These are phyloP conservation scores for Colletotrichum sojae DNA, from an alignment of 2,329 filamentous ascomycete species.

Conservation along the genomic window DNA sequence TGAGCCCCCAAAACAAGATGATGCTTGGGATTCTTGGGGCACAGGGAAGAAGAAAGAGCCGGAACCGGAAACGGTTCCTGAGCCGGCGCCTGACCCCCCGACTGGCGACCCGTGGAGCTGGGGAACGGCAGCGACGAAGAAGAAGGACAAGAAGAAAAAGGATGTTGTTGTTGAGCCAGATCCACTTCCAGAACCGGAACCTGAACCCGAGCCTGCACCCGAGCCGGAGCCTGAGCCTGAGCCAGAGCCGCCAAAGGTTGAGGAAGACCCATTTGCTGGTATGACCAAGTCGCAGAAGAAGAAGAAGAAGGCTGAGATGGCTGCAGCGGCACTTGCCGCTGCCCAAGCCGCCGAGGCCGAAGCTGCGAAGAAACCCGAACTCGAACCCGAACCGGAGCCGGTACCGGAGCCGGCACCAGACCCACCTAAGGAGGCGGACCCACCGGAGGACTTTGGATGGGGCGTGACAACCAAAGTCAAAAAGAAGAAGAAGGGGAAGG, in stretches of 20 bases:
- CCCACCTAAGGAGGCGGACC: constrained; percentile 42
- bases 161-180: constrained; percentile 43
- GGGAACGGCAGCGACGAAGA: constrained; percentile 52
- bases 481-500: constrained; percentile 49
- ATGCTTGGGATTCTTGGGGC: constrained; percentile 47
- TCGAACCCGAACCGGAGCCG: constrained; percentile 22
- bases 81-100: constrained; percentile 47
- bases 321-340: constrained; percentile 26
- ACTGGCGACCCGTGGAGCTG: constrained; percentile 54
- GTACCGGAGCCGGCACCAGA: constrained; percentile 37
- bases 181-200: constrained; percentile 34
- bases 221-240: constrained; percentile 44
- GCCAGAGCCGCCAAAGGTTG: constrained; percentile 48
- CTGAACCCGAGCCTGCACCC: constrained; percentile 45
- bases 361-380: constrained; percentile 29
- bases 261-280: constrained; percentile 50
- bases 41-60: constrained; percentile 59
- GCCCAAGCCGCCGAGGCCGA: constrained; percentile 20
- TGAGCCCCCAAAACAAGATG: constrained; percentile 42
- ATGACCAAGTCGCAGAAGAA: constrained; percentile 50
- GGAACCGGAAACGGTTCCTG: constrained; percentile 44
- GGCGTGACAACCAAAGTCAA: constrained; percentile 47
- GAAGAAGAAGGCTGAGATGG: constrained; percentile 45
- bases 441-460: constrained; percentile 38
- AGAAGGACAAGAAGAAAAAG: constrained; percentile 60